Base-by-base conservation (phyloP, 1,284 basidiomycete species). In the Waitea zeae region DNA sequence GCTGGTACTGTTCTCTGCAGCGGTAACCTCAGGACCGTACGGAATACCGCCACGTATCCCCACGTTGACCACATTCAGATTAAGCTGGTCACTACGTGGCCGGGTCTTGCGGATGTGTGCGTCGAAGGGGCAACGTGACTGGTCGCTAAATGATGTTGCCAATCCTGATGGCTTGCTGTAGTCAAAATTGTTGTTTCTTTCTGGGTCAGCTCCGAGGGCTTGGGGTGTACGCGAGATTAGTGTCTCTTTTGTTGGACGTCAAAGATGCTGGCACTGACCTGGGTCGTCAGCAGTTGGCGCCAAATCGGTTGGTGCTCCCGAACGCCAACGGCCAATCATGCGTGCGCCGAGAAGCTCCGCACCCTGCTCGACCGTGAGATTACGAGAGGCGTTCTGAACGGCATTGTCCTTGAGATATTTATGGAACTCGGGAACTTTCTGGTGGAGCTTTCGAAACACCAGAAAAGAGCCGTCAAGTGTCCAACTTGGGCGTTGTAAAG, bases 361-460 rank as follows among this genome's bases (percentile, higher is more conserved):
- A 3, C 61, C 62, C 38, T 64, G 45, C 36, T 59, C 46, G 2
- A 40, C 40, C 2, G 9, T 30, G 57, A 49, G 12, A 67, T 41
- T 2, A 52, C 58, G 3, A 52, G 50, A 4, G 50, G 41, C 4
- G 47, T 43, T 30, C 29, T 30, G 29, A 32, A 67, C 44, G 1
- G 64, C 53, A 42, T 68, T 62, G 17, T 54, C 44, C 17, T 49
- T 44, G 29, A 68, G 45, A 49, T 64, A 70, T 30, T 58, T 51
- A 47, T 68, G 46, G 49, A 70, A 70, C 44, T 71, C 67, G 3
- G 65, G 68, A 11, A 70, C 67, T n/a, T 7, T n/a, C 45, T 70
- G 67, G 48, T 61, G 53, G 18, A 71, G 58, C 36, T 67, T 59
- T n/a, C 70, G 58, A 54, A 70, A 67, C 3, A 52, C 62, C 22